These are phyloP conservation scores for Cucurbitaria berberidis DNA, from an alignment of 2,329 filamentous ascomycete genomes.

Conservation along the genomic window DNA sequence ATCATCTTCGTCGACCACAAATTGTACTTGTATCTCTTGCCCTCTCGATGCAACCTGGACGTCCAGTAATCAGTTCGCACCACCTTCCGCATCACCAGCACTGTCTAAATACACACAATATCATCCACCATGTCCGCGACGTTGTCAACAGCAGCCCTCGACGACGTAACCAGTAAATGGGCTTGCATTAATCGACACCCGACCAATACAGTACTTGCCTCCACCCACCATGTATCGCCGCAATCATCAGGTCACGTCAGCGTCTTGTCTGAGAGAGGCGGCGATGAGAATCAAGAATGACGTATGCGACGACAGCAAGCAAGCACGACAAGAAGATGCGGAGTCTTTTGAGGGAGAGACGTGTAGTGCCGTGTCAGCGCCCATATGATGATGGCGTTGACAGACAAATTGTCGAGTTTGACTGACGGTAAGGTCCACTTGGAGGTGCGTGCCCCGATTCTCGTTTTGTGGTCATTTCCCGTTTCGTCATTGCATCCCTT, in stretches of 20 bases:
- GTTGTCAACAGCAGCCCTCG: constrained; percentile 37
- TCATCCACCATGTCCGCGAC: constrained; percentile 39
- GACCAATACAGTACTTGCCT: constrained; percentile 22
- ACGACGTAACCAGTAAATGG: constrained; percentile 28
- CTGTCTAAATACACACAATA: constrained; percentile 45
- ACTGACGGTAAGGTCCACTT: constrained; percentile 17
- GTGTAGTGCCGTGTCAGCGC: constrained; percentile 16
- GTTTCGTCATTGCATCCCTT: constrained; percentile 15
- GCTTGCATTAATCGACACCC: constrained; percentile 31
- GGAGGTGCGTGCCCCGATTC: constrained; percentile 37
- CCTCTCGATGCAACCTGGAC: constrained; percentile 46
- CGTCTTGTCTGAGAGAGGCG: background rate
- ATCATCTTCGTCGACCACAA: constrained; percentile 48
- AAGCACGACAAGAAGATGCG: background rate
- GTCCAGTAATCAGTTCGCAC: constrained; percentile 47
- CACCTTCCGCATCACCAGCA: constrained; percentile 43
- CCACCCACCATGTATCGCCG: constrained; percentile 5
- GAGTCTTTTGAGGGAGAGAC: background rate
- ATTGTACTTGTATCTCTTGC: constrained; percentile 53
- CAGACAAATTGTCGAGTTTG: constrained; percentile 11
- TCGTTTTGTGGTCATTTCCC: constrained; percentile 27
- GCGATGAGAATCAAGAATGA: background rate
- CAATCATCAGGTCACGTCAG: too few relatives aligned
- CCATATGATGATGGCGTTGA: constrained; percentile 19
- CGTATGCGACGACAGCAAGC: background rate